Percentiles rank a stretch among this genome's conserved stretches.
Evolutionary conservation across 192 early-diverging fungal species (phyloP).

Genomic region (Lunasporangiospora selenospora): DNA sequence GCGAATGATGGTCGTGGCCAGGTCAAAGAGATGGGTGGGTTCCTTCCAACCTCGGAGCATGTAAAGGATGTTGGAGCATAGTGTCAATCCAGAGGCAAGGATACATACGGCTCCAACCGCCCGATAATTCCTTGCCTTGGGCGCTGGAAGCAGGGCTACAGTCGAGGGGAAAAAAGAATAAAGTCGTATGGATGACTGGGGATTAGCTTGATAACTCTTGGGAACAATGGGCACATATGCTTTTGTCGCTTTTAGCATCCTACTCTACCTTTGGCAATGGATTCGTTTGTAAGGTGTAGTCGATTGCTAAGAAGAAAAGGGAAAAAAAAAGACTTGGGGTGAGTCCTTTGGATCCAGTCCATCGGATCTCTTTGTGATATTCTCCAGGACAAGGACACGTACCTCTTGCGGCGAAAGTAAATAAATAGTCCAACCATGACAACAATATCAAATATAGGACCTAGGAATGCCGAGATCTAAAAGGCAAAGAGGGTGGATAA

Average conservation of each 20-base stretch:
- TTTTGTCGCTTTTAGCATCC: no score
- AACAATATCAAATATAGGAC: slow-evolving; percentile 33
- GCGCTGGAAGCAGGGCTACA: slow-evolving; percentile 38
- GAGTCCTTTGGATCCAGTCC: no score
- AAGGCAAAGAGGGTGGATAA: no score
- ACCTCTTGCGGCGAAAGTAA: slow-evolving; percentile 38
- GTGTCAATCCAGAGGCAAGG: slow-evolving; percentile 15
- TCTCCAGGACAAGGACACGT: not conserved
- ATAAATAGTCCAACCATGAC: slow-evolving; percentile 32
- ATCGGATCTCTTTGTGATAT: no score
- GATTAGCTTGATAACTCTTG: no score
- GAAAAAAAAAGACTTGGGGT: not conserved
- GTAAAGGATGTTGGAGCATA: slow-evolving; percentile 30
- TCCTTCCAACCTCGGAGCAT: slow-evolving; percentile 47
- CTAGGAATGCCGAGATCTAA: slow-evolving; percentile 30
- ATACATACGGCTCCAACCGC: slow-evolving; percentile 35
- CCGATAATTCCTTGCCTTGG: slow-evolving; percentile 22
- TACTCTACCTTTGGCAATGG: slow-evolving; percentile 41
- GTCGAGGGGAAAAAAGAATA: no score
- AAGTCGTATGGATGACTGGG: no score
- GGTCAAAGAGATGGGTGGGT: slow-evolving; percentile 14
- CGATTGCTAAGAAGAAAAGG: slow-evolving; percentile 9
- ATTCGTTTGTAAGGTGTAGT: slow-evolving; percentile 37
- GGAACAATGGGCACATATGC: no score
- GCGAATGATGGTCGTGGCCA: slow-evolving; percentile 13